phyloP scores from a whole-genome alignment of 768 basidiomycete genomes.

The Auricularia auricula-judae region DNA sequence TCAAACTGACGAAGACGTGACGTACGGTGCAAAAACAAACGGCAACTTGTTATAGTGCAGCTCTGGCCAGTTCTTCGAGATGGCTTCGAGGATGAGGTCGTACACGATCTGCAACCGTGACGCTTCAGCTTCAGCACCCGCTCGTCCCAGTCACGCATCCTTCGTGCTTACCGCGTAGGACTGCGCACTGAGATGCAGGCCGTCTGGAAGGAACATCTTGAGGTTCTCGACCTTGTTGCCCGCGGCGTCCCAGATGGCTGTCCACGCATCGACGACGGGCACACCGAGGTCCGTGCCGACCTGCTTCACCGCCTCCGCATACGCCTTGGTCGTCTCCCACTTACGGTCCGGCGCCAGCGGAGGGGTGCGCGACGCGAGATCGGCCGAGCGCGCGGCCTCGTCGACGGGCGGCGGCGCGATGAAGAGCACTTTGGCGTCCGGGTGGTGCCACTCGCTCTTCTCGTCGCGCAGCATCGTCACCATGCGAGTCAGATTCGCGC shows the following conservation, averaged over 20 bases:
- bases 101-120: slow-evolving; percentile 46
- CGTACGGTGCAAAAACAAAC: slow-evolving; percentile 51
- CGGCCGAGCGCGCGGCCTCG: slow-evolving; percentile 41
- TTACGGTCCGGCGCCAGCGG: slow-evolving; percentile 44
- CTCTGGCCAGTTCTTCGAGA: slow-evolving; percentile 51
- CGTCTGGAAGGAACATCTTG: slow-evolving; percentile 51
- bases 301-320: slow-evolving; percentile 59
- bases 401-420: slow-evolving; percentile 82
- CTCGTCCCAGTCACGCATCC: too few species aligned
- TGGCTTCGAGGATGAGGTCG: slow-evolving; percentile 45
- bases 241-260: slow-evolving; percentile 59
- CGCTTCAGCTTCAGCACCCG: too few species aligned
- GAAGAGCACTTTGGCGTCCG: slow-evolving; percentile 61
- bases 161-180: slow-evolving; percentile 54
- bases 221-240: slow-evolving; percentile 46
- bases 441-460: slow-evolving; percentile 53
- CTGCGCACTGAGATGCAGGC: slow-evolving; percentile 64
- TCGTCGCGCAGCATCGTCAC: slow-evolving; percentile 52
- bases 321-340: slow-evolving; percentile 50
- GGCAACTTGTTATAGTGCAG: slow-evolving; percentile 53
- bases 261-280: slow-evolving; percentile 67
- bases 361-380: slow-evolving; percentile 38
- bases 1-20: slow-evolving; percentile 7
- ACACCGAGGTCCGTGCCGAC: slow-evolving; percentile 47
- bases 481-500: slow-evolving; percentile 50